Percentiles rank a stretch among this genome's conserved stretches.
Conservation (phyloP, 176 grass and related monocot species). For the Lolium multiflorum region DNA sequence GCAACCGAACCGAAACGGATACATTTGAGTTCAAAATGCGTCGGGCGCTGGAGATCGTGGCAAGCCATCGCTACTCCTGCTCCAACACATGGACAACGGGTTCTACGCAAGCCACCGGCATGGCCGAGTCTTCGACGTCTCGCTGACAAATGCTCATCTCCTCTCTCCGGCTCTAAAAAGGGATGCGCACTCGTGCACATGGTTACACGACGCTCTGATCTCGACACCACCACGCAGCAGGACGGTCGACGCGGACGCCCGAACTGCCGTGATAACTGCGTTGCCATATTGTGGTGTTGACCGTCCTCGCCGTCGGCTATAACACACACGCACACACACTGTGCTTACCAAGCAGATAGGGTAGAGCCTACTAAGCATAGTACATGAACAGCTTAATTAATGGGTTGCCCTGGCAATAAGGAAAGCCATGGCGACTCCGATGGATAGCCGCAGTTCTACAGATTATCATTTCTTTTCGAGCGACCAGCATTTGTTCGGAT, state of each 20-base stretch:
- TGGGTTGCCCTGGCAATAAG: constrained; percentile 14
- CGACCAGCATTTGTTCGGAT: not conserved
- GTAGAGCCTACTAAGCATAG: not conserved
- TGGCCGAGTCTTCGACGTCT: not conserved
- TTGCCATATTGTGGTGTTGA: constrained; percentile 26
- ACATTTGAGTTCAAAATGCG: no score
- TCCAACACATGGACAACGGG: not conserved
- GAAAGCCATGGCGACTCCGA: not conserved
- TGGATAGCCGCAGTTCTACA: not conserved
- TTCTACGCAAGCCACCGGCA: not conserved
- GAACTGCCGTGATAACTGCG: not conserved
- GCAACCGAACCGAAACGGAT: no score
- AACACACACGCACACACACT: not conserved
- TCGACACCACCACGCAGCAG: constrained; percentile 1
- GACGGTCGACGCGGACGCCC: constrained; percentile 5
- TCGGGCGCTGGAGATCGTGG: no score
- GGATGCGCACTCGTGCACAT: constrained; percentile 13
- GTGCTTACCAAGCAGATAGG: not conserved
- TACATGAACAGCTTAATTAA: not conserved
- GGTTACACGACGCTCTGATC: constrained; percentile 11
- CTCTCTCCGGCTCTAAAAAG: no score
- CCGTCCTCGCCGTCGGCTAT: not conserved
- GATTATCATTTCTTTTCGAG: not conserved
- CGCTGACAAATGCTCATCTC: no score
- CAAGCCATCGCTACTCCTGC: not conserved